Conservation (phyloP, 2,329 filamentous ascomycete species). For the Chaetomium strumarium region DNA sequence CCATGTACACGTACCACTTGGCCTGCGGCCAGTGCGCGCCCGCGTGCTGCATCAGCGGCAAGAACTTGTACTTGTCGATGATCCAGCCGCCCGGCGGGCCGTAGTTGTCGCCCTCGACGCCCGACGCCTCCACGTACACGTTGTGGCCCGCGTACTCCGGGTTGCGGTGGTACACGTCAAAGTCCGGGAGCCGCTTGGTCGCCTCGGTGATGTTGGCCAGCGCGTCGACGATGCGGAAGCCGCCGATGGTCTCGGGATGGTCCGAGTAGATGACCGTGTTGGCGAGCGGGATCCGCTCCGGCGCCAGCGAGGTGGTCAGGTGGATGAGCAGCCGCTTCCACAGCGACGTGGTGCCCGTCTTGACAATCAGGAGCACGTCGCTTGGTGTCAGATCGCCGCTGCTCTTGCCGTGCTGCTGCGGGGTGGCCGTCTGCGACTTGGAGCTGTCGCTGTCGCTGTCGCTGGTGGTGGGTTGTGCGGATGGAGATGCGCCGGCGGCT, state of each 20-base stretch:
- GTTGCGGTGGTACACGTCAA: conserved; percentile 14
- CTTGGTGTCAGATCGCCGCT: neutral
- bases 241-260: conserved; percentile 2
- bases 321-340: conserved; percentile 17
- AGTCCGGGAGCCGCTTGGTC: conserved; percentile 5
- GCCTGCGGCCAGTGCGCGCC: conserved; percentile 10
- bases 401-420: too few relatives aligned
- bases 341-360: conserved; percentile 15
- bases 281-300: conserved; percentile 4
- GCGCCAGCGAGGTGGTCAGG: conserved; percentile 8
- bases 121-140: conserved; percentile 12
- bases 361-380: conserved; percentile 13
- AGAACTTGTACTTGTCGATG: conserved; percentile 17
- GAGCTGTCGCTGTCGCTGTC: too few relatives aligned
- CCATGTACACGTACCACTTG: conserved; percentile 19
- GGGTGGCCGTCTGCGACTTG: neutral
- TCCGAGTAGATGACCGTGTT: conserved; percentile 14
- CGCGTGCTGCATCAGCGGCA: conserved; percentile 14
- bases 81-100: conserved; percentile 15
- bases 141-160: conserved; percentile 11
- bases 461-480: neutral
- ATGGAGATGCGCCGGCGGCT: neutral
- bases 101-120: conserved; percentile 14
- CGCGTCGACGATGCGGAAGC: conserved; percentile 10
- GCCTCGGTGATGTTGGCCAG: conserved; percentile 9